Conservation (phyloP, 2,329 filamentous ascomycete genomes). For the Talaromyces sp. region DNA sequence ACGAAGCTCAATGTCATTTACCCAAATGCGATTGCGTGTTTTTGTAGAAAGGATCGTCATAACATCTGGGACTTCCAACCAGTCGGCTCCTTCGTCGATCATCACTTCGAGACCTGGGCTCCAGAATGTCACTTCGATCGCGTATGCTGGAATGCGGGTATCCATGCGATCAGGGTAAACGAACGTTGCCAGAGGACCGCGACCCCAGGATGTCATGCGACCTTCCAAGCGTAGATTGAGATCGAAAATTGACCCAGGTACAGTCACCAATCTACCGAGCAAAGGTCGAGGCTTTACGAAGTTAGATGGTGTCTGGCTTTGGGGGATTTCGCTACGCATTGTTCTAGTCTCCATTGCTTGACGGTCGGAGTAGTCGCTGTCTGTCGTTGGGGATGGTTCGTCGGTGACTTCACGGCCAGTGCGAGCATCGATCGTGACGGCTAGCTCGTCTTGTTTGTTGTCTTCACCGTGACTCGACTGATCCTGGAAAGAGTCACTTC, state of each 20-base stretch:
- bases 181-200: slow-evolving; percentile 64
- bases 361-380: slow-evolving; percentile 17
- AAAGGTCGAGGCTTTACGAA: slow-evolving; percentile 38
- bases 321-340: slow-evolving; percentile 14
- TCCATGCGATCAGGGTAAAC: slow-evolving; percentile 63
- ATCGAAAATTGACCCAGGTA: slow-evolving; percentile 61
- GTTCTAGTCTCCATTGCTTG: slow-evolving; percentile 18
- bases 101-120: slow-evolving; percentile 63
- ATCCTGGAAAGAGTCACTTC: slow-evolving; percentile 14
- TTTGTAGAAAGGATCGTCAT: slow-evolving; percentile 76
- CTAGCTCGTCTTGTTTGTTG: slow-evolving; percentile 30
- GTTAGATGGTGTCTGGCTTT: slow-evolving; percentile 13
- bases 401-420: slow-evolving; percentile 36
- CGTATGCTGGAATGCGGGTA: slow-evolving; percentile 73
- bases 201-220: slow-evolving; percentile 73
- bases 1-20: slow-evolving; percentile 68
- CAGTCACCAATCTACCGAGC: slow-evolving; percentile 65
- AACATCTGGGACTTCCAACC: slow-evolving; percentile 52
- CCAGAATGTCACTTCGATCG: slow-evolving; percentile 74
- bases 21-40: slow-evolving; percentile 67
- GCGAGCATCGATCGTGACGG: slow-evolving; percentile 43
- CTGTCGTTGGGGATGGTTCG: slow-evolving; percentile 22
- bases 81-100: slow-evolving; percentile 56
- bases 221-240: slow-evolving; percentile 65
- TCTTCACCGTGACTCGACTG: slow-evolving; percentile 3